phyloP scores from a whole-genome alignment of 2,329 filamentous ascomycete species.

The Scedosporium apiospermum region DNA sequence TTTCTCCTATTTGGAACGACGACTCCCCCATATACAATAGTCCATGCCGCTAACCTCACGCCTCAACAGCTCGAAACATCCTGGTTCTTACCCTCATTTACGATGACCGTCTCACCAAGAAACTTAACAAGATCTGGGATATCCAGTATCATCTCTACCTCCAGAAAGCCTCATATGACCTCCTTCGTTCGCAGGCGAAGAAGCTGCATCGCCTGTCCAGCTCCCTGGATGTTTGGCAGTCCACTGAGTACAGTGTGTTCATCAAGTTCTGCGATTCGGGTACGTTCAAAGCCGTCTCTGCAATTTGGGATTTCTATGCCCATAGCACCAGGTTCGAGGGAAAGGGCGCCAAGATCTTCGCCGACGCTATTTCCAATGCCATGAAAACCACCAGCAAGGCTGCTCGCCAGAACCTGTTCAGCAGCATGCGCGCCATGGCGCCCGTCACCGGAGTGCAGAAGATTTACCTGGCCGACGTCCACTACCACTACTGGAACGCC shows the following conservation, averaged over 20 bases:
- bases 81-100: neutral
- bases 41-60: neutral
- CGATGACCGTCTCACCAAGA: neutral
- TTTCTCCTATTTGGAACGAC: no score
- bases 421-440: neutral
- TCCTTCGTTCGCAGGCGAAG: neutral
- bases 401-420: neutral
- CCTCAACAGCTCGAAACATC: neutral
- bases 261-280: neutral
- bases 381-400: no score
- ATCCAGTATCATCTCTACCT: neutral
- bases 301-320: neutral
- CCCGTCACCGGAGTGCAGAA: neutral
- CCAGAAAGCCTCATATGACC: neutral
- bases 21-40: neutral
- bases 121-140: neutral
- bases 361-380: neutral
- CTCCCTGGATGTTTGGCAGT: neutral
- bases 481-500: neutral
- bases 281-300: neutral
- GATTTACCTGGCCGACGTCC: neutral
- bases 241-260: neutral
- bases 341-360: neutral
- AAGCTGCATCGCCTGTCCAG: neutral
- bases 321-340: no score